Base-by-base conservation (phyloP, 208 protist species). In the Acanthamoeba rhysodes region DNA sequence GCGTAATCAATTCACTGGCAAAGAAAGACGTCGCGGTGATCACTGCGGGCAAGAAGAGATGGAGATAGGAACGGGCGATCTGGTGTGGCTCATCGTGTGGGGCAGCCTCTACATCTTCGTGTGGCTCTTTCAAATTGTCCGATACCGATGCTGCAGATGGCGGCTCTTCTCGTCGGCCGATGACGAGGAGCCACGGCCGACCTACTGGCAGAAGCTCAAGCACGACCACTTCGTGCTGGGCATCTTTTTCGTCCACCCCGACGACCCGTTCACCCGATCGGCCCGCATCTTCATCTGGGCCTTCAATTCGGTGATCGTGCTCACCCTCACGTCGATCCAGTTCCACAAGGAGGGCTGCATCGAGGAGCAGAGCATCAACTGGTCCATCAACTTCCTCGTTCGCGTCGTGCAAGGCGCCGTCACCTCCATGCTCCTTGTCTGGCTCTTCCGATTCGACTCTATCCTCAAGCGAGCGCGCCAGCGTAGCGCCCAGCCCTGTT, bases 191-290 rank as follows among this genome's bases (percentile, higher is more conserved):
- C 74, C 20, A 4, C 68, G 29, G 20, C 74, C 74, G 34, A 82
- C 74, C 34, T 82, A 82, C 74, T 82, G 84, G 84, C 24, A 90
- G 84, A 90, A 90, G 59, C 84, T 90, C n/a, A 57, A 66, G 59
- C 84, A 90, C 34, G 84, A 90, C 50, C 84, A 90, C 84, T 90
- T 90, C 50, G 84, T 90, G 84, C 59, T 90, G 84, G 84, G 84
- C 27, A 66, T 90, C 84, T 66, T 90, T 50, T 90, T 16, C 34
- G 84, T 90, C 32, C 84, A 90, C n/a, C 84, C 84, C 18, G 84
- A 90, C 18, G 84, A 90, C 32, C 84, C 84, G 6, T 90, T 90
- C 84, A 90, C 50, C 32, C 84, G 84, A 16, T 14, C 32, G 4
- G 34, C 29, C 3, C 50, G 84, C 32, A 29, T 90, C 84, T 90